Percentiles rank a stretch among this genome's conserved stretches.
Conservation (phyloP, 805 yeast species). For the Starmerella stellata region DNA sequence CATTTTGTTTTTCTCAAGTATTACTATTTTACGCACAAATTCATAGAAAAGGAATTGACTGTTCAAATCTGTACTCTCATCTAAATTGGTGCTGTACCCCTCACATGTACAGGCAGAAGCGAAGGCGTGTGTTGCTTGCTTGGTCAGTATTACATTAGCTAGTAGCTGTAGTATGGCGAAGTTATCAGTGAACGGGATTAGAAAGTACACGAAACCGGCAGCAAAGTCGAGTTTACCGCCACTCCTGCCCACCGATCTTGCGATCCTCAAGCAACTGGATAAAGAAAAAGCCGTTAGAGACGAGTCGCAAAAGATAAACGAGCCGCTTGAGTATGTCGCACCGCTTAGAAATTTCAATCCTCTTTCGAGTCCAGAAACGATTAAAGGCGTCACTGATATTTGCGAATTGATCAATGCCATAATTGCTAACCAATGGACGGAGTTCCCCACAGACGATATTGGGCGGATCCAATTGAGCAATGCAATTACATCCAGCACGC, state of each 20-base stretch:
- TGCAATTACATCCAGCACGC: constrained; percentile 14
- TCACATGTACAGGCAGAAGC: too few species aligned
- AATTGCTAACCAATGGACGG: constrained; percentile 19
- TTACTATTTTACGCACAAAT: too few species aligned
- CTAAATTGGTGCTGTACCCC: too few species aligned
- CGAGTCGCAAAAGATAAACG: constrained; percentile 1
- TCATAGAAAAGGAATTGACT: too few species aligned
- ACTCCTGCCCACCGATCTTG: constrained; percentile 16
- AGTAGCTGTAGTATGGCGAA: too few species aligned
- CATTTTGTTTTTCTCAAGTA: too few species aligned
- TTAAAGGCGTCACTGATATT: constrained; percentile 9
- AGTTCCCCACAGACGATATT: constrained; percentile 20
- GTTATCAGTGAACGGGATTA: constrained; percentile 7
- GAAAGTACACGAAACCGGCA: constrained; percentile 5
- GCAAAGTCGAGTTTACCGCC: constrained; percentile 8
- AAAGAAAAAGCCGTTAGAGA: constrained; percentile 12
- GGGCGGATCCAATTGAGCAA: neutral
- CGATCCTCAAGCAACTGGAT: constrained; percentile 15
- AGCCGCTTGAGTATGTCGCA: constrained; percentile 11
- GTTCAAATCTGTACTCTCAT: too few species aligned
- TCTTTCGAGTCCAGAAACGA: constrained; percentile 11
- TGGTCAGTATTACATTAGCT: too few species aligned
- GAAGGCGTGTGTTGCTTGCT: too few species aligned
- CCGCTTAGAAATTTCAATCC: constrained; percentile 9
- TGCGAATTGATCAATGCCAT: constrained; percentile 16